Percentiles rank a stretch among this genome's conserved stretches.
These are phyloP conservation scores for Pseudozyma tsukubaensis DNA, from an alignment of 1,284 basidiomycete species.

Conservation along the genomic window DNA sequence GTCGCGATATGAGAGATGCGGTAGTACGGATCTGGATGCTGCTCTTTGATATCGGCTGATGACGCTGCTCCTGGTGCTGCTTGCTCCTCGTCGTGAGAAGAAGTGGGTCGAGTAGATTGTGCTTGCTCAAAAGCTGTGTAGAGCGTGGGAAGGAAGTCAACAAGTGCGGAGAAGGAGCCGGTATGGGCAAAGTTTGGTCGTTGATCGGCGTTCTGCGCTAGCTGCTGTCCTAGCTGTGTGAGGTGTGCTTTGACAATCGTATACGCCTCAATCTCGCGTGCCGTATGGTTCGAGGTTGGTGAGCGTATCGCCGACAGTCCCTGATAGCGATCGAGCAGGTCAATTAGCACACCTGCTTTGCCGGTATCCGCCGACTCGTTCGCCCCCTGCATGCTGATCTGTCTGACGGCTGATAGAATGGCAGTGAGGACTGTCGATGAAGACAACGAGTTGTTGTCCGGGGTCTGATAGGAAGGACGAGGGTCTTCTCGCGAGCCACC, in stretches of 20 bases:
- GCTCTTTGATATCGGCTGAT: background rate
- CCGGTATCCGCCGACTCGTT: background rate
- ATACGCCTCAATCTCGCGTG: slow-evolving; percentile 12
- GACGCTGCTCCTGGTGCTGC: background rate
- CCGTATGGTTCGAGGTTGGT: background rate
- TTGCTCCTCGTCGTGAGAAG: background rate
- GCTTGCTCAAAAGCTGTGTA: slow-evolving; percentile 6
- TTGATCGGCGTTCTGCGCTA: slow-evolving; percentile 7
- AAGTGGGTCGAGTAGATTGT: slow-evolving; percentile 10
- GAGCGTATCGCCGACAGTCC: background rate
- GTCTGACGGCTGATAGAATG: no score
- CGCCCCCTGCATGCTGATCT: no score
- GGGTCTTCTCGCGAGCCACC: no score
- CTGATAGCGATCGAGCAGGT: slow-evolving; percentile 15
- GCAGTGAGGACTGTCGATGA: no score
- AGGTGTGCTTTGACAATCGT: slow-evolving; percentile 13
- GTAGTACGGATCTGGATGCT: slow-evolving; percentile 8
- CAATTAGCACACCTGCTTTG: no score
- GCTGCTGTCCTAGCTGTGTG: slow-evolving; percentile 4
- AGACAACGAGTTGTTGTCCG: no score
- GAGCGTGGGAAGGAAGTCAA: slow-evolving; percentile 1
- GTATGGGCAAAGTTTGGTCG: background rate
- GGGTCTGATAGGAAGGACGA: no score
- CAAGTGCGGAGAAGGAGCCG: background rate
- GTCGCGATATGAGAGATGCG: slow-evolving; percentile 17